Conservation (phyloP, 345 rosid species). For the Lepidium didymum region DNA sequence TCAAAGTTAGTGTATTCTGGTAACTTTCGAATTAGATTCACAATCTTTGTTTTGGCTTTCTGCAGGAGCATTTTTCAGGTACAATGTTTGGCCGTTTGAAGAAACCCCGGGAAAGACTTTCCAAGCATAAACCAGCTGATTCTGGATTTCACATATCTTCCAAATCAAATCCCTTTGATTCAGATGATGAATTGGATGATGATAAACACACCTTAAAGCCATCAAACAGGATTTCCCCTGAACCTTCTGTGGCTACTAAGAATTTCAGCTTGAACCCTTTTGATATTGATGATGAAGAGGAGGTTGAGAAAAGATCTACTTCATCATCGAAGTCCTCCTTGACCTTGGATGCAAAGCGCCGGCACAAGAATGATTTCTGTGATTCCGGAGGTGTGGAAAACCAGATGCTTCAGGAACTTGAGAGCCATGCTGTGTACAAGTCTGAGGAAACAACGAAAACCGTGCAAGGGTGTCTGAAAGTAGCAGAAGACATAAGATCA, state of each 20-base stretch:
- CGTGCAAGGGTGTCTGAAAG: constrained; percentile 72
- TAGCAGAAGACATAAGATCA: constrained; percentile 81
- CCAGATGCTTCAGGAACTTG: constrained; percentile 76
- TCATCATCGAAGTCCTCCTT: constrained; percentile 23
- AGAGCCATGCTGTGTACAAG: constrained; percentile 68
- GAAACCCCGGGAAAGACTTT: constrained; percentile 43
- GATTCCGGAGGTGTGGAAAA: constrained; percentile 77
- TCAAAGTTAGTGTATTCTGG: background rate
- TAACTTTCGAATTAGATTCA: background rate
- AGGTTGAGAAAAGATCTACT: constrained; percentile 30
- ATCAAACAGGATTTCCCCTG: constrained; percentile 47
- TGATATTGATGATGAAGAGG: constrained; percentile 20
- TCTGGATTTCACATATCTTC: constrained; percentile 33
- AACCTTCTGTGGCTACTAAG: constrained; percentile 29
- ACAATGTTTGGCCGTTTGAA: constrained; percentile 46
- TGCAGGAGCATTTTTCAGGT: background rate
- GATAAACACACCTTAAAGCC: constrained; percentile 38
- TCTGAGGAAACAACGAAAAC: constrained; percentile 78
- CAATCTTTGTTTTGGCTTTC: background rate
- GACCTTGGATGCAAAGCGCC: constrained; percentile 31
- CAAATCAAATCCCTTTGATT: constrained; percentile 72
- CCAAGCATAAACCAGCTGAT: constrained; percentile 39
- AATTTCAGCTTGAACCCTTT: constrained; percentile 44
- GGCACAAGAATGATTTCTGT: constrained; percentile 56
- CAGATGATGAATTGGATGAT: constrained; percentile 54